phyloP scores from a whole-genome alignment of 345 rosid genomes.

The Gossypium raimondii region DNA sequence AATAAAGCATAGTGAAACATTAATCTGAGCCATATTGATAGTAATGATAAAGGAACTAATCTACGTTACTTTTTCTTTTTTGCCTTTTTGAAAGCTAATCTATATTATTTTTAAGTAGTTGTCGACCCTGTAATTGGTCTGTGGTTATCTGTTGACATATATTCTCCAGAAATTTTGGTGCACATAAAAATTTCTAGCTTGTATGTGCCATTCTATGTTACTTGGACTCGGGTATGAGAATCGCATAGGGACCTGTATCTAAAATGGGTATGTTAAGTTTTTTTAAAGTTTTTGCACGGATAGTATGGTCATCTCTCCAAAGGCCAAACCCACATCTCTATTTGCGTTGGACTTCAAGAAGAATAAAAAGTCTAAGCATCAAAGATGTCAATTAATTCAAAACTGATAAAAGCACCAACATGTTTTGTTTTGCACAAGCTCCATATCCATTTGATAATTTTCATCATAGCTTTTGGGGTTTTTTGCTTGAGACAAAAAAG shows the following conservation, averaged over 20 bases:
- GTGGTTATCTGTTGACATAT: background rate
- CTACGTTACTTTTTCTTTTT: background rate
- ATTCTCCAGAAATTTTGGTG: background rate
- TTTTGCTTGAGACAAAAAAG: background rate
- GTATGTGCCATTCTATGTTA: background rate
- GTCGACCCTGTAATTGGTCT: background rate
- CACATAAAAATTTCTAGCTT: background rate
- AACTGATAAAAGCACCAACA: background rate
- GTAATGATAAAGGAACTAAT: background rate
- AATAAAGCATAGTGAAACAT: background rate
- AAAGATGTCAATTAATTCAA: background rate
- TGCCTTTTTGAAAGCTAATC: background rate
- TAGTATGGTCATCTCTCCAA: background rate
- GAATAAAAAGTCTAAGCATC: background rate
- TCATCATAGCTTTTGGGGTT: background rate
- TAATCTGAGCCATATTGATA: conserved; percentile 8
- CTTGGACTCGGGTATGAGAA: background rate
- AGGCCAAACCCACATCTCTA: background rate
- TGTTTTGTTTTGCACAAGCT: background rate
- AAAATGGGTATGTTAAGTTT: background rate
- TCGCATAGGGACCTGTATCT: background rate
- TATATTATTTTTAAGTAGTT: background rate
- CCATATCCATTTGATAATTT: background rate
- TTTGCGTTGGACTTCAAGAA: background rate
- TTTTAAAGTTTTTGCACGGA: background rate